Conservation (phyloP, 495 filamentous ascomycete species). For the Tuber magnatum region DNA sequence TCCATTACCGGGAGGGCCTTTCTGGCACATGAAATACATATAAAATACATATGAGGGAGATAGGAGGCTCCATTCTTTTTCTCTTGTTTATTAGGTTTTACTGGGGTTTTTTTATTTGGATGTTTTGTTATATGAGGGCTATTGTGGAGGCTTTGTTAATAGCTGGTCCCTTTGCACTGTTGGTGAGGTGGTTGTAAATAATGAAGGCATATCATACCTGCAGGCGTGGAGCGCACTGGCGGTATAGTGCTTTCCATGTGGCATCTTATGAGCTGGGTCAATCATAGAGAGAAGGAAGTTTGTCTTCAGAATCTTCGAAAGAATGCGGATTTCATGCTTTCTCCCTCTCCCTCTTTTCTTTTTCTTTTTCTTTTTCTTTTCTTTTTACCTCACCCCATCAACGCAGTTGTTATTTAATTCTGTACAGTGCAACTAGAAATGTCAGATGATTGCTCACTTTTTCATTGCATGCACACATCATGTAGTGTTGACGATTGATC, state of each 20-base stretch:
- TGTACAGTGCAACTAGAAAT: neutral
- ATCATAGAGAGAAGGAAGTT: slow-evolving; percentile 10
- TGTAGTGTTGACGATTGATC: neutral
- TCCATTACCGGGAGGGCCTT: neutral
- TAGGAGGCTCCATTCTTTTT: neutral
- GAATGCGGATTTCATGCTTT: neutral
- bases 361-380: slow-evolving; percentile 7
- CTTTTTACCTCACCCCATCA: neutral
- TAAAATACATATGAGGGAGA: slow-evolving; percentile 3
- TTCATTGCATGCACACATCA: neutral
- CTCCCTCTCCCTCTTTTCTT: neutral
- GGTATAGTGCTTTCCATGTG: neutral
- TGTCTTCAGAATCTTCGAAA: slow-evolving; percentile 8
- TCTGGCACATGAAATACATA: slow-evolving; percentile 2
- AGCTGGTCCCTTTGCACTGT: neutral
- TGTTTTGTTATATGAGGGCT: slow-evolving; percentile 15
- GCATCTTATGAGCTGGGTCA: neutral
- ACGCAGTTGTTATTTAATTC: neutral
- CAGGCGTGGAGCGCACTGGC: neutral
- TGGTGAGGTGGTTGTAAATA: slow-evolving; percentile 8
- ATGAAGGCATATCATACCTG: slow-evolving; percentile 4
- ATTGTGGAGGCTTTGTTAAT: neutral
- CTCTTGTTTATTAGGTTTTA: slow-evolving; percentile 6
- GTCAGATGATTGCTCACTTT: neutral
- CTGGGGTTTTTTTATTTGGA: slow-evolving; percentile 9